Conservation (phyloP, 495 filamentous ascomycete genomes). For the Eremomyces bilateralis region DNA sequence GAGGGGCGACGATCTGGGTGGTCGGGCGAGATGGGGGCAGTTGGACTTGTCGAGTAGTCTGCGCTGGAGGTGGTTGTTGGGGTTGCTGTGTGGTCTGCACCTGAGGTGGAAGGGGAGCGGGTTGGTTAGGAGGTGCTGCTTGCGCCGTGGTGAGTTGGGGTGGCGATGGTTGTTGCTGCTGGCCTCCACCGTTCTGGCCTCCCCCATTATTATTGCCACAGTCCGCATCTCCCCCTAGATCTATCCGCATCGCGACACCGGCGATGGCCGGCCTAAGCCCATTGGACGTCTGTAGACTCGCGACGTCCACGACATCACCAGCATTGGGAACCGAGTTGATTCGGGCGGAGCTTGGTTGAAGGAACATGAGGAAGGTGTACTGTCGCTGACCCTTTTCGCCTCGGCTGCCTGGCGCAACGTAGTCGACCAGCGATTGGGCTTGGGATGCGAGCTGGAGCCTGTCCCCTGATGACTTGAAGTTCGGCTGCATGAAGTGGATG, state of each 20-base stretch:
- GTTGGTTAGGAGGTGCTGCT: neutral
- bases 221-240: constrained; percentile 4
- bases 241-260: constrained; percentile 9
- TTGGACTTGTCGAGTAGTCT: no score
- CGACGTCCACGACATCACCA: constrained; percentile 9
- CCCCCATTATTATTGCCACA: constrained; percentile 1
- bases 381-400: constrained; percentile 10
- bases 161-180: neutral
- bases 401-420: constrained; percentile 10
- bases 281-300: constrained; percentile 10
- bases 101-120: neutral
- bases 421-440: constrained; percentile 1
- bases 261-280: constrained; percentile 6
- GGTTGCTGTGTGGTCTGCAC: no score
- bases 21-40: neutral
- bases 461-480: neutral
- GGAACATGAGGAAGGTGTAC: constrained; percentile 12
- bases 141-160: neutral
- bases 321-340: constrained; percentile 5
- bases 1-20: neutral
- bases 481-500: neutral
- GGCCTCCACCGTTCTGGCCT: no score
- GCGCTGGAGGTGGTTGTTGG: no score
- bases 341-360: constrained; percentile 3
- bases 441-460: constrained; percentile 3